Conservation (phyloP, 495 filamentous ascomycete genomes). For the Trichoderma gamsii region DNA sequence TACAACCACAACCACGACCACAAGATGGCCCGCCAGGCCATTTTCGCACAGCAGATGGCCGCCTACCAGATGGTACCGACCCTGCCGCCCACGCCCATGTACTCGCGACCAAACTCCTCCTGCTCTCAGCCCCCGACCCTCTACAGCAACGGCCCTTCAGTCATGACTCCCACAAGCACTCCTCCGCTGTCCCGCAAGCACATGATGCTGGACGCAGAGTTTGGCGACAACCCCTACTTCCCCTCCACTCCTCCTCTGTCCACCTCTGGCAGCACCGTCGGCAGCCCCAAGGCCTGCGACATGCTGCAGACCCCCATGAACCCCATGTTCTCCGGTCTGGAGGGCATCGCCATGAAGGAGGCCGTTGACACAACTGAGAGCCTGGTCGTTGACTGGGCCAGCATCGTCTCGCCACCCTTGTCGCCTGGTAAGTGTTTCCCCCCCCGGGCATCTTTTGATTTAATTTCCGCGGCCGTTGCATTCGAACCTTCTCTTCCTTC, state of each 20-base stretch:
- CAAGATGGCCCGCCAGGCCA: conserved; percentile 60
- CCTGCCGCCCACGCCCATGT: conserved; percentile 62
- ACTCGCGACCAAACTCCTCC: conserved; percentile 66
- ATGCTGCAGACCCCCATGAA: conserved; percentile 76
- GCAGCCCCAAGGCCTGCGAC: conserved; percentile 77
- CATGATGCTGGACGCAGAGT: conserved; percentile 75
- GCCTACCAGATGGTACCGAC: conserved; percentile 48
- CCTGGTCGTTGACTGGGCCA: conserved; percentile 68
- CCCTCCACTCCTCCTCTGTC: conserved; percentile 88
- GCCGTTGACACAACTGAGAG: conserved; percentile 71
- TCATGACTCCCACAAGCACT: conserved; percentile 70
- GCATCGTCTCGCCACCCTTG: conserved; percentile 74
- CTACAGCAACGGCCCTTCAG: conserved; percentile 49
- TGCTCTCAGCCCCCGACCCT: conserved; percentile 56
- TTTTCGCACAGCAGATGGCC: conserved; percentile 34
- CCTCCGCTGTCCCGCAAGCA: conserved; percentile 72
- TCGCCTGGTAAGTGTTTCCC: conserved; percentile 74
- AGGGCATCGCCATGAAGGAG: conserved; percentile 74
- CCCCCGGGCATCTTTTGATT: conserved; percentile 17
- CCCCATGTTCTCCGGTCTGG: conserved; percentile 68
- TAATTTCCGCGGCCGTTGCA: conserved; percentile 18
- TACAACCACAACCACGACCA: conserved; percentile 76
- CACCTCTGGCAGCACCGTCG: conserved; percentile 71
- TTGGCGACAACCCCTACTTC: conserved; percentile 62
- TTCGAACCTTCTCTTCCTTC: conserved; percentile 20